Evolutionary conservation across 148 eudicot species (phyloP), one percentile per base, ranked within the genome.

Genomic region (Cornus florida): DNA sequence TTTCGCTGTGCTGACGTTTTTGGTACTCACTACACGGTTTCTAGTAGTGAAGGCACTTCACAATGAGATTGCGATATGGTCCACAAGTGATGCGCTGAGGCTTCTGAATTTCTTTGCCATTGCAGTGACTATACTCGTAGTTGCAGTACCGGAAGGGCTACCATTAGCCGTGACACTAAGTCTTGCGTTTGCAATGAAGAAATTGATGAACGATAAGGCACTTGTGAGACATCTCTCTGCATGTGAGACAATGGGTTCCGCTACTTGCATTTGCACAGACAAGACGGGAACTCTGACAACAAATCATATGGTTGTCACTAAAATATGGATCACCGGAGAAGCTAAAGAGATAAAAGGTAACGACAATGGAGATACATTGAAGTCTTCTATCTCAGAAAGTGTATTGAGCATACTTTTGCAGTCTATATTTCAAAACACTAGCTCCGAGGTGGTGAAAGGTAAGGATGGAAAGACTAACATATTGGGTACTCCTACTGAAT

Each of bases 181-280:
- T 77, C 92, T 94, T 50, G 98, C 98, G 3, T 94, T 92, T 82
- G 97, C 97, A 4, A 92, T 94, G 98, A 92, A 94, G 86, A 88
- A 94, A 48, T 77, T 94, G 66, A 94, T 94, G 98, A 84, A 84
- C 12, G 94, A 92, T 76, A 88, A 80, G 83, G 98, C 97, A 2
- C 91, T 94, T 6, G 92, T 94, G 14, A 84, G 98, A 48, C 94
- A 94, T 75, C 89, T 94, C 10, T 91, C 98, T 11, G 98, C 98
- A 0, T 94, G 98, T 70, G 98, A 94, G 84, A 94, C 98, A 3
- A 94, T 92, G 98, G 98, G 98, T 0, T 94, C 98, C n/a, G 98
- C 93, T 31, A 94, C 67, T 64, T 88, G 91, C 79, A 94, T 94
- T 56, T 94, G 97, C 77, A 92, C 98, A 0, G 98, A 94, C 53